Conservation (phyloP, 352 stramenopile species). For the Pythium guiyangense region DNA sequence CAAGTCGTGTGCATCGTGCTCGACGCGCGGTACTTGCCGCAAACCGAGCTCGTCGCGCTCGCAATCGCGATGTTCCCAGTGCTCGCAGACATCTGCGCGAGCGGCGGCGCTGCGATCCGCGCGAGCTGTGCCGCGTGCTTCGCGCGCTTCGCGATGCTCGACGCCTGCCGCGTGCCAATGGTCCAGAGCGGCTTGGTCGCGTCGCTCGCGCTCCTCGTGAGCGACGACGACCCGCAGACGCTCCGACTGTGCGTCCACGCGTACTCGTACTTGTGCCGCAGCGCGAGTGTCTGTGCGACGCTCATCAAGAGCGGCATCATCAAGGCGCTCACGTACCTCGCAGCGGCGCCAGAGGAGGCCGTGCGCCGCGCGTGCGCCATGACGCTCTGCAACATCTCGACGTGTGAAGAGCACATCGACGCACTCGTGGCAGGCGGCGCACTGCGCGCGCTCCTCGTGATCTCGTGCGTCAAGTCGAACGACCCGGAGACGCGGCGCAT, state of each 20-base stretch:
- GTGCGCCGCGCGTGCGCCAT: slow-evolving; percentile 77
- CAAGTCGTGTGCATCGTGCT: slow-evolving; percentile 68
- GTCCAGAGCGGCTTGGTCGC: slow-evolving; percentile 42
- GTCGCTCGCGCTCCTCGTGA: slow-evolving; percentile 44
- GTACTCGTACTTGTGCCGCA: slow-evolving; percentile 55
- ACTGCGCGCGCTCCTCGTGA: slow-evolving; percentile 84
- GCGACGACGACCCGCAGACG: slow-evolving; percentile 44
- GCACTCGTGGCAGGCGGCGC: slow-evolving; percentile 85
- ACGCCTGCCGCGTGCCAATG: slow-evolving; percentile 46
- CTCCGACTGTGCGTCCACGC: slow-evolving; percentile 59
- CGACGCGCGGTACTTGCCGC: slow-evolving; percentile 41
- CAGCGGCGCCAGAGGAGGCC: slow-evolving; percentile 61
- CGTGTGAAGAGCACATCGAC: slow-evolving; percentile 86
- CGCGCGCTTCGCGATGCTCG: slow-evolving; percentile 56
- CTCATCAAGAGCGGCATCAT: slow-evolving; percentile 60
- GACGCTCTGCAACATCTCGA: slow-evolving; percentile 91
- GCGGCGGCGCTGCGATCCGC: slow-evolving; percentile 16
- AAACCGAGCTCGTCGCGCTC: slow-evolving; percentile 30
- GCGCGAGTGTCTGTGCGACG: slow-evolving; percentile 34
- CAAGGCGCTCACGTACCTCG: slow-evolving; percentile 63
- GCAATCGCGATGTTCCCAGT: slow-evolving; percentile 38
- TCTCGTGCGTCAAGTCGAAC: slow-evolving; percentile 80
- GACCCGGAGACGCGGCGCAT: slow-evolving; percentile 68
- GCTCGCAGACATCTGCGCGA: slow-evolving; percentile 38
- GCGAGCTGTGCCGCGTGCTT: slow-evolving; percentile 59